Conservation (phyloP, 2,329 filamentous ascomycete genomes). For the Iodosphaeria phyllophila region DNA sequence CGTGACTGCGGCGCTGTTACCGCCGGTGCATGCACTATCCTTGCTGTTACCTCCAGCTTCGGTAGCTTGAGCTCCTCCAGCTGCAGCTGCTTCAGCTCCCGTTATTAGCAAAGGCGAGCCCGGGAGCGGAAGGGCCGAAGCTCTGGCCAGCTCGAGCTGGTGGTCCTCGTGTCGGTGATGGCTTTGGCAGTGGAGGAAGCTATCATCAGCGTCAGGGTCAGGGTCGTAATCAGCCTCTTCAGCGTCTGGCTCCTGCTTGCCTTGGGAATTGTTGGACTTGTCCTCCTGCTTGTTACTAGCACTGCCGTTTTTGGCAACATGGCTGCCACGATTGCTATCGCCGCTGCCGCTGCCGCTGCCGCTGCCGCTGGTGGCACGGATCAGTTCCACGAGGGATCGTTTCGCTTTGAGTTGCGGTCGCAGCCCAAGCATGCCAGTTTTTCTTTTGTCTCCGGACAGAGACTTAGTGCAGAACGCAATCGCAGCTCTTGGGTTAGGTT, state of each 20-base stretch:
- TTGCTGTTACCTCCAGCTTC: neutral
- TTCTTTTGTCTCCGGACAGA: constrained; percentile 1
- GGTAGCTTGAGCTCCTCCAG: constrained; percentile 3
- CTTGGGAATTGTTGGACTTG: no score
- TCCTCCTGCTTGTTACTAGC: no score
- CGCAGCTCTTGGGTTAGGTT: no score
- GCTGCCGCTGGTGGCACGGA: constrained; percentile 12
- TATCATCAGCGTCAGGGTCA: neutral
- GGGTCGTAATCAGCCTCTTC: neutral
- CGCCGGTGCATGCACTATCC: neutral
- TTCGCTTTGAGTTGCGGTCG: constrained; percentile 31
- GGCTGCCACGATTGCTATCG: constrained; percentile 7
- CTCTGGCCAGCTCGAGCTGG: constrained; percentile 8
- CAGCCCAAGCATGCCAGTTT: constrained; percentile 25
- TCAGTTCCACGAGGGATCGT: constrained; percentile 33
- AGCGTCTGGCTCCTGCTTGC: no score
- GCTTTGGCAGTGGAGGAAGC: no score
- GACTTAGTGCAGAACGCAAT: no score
- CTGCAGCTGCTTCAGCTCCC: constrained; percentile 4
- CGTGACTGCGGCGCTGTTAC: constrained; percentile 5
- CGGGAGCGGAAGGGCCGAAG: constrained; percentile 1
- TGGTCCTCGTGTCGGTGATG: constrained; percentile 2
- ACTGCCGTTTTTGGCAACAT: constrained; percentile 2
- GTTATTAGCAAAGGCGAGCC: constrained; percentile 1
- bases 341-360: constrained; percentile 8